Percentiles rank a stretch among this genome's conserved stretches.
phyloP scores from a whole-genome alignment of 2,329 filamentous ascomycete genomes.

The Fusarium papillatum region DNA sequence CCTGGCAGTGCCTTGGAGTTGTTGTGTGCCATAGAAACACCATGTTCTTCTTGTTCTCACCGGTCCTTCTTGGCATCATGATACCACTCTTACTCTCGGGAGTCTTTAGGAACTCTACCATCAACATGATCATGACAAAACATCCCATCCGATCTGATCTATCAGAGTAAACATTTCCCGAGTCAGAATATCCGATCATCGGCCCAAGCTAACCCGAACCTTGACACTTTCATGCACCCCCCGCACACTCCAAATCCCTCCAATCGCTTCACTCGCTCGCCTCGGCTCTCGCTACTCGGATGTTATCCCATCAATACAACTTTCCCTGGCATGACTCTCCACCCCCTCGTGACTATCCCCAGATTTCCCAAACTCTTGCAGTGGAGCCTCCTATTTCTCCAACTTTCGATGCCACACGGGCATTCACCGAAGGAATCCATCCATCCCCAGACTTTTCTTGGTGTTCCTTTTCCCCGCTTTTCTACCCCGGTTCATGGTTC shows the following conservation, averaged over 20 bases:
- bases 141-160: neutral
- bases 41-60: neutral
- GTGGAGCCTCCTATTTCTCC: neutral
- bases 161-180: neutral
- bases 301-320: constrained; percentile 13
- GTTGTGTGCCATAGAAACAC: neutral
- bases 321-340: neutral
- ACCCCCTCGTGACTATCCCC: constrained; percentile 29
- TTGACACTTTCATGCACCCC: neutral
- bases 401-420: neutral
- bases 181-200: constrained; percentile 6
- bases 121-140: neutral
- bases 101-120: neutral
- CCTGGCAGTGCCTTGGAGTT: neutral
- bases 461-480: neutral
- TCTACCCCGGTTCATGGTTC: constrained; percentile 9
- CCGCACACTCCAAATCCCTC: constrained; percentile 6
- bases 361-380: constrained; percentile 19
- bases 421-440: neutral
- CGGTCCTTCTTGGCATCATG: neutral
- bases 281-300: constrained; percentile 48
- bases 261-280: constrained; percentile 40
- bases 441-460: neutral
- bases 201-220: constrained; percentile 14
- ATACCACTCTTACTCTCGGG: neutral